Conservation (phyloP, 2,329 filamentous ascomycete genomes). For the Botrytis byssoidea region DNA sequence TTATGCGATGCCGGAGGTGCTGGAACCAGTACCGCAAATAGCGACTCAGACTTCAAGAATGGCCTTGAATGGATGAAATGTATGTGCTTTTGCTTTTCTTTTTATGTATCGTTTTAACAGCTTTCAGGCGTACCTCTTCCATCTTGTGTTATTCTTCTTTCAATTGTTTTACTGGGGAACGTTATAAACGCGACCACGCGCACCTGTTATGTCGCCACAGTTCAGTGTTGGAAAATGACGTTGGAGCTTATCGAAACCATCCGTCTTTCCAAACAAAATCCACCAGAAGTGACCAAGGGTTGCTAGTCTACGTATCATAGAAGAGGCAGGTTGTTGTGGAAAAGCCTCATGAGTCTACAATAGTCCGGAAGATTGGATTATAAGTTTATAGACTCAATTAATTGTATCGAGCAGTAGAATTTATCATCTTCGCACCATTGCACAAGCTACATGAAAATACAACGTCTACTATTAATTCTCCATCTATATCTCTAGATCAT, state of each 20-base stretch:
- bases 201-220: background rate
- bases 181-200: background rate
- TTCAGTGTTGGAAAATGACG: background rate
- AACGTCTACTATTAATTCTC: background rate
- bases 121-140: background rate
- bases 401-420: background rate
- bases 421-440: background rate
- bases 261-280: too few relatives aligned
- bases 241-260: background rate
- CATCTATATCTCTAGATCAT: too few relatives aligned
- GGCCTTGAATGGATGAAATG: background rate
- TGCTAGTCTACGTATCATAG: background rate
- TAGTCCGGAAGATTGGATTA: too few relatives aligned
- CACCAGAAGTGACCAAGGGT: background rate
- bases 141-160: background rate
- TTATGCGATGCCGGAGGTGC: background rate
- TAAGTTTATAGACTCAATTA: background rate
- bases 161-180: background rate
- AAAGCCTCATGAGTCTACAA: background rate
- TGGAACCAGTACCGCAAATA: background rate
- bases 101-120: background rate
- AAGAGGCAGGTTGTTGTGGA: background rate
- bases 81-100: background rate
- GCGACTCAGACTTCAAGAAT: fast-evolving
- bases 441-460: background rate